Conservation (phyloP, 179 eudicot species). For the Monotropa hypopitys region DNA sequence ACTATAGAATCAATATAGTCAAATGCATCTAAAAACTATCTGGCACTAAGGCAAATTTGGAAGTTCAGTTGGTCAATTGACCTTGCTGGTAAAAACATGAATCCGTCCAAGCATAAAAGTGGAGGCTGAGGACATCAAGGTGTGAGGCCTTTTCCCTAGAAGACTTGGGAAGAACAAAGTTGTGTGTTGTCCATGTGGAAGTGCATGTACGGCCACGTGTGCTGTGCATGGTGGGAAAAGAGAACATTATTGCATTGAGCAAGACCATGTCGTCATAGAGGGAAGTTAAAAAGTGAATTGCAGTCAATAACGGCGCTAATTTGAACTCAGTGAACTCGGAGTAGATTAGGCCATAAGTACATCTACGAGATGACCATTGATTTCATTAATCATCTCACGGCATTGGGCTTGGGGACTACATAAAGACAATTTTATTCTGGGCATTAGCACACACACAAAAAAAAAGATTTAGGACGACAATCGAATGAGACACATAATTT, state of each 20-base stretch:
- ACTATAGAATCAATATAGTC: background rate
- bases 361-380: background rate
- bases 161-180: background rate
- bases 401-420: background rate
- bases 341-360: background rate
- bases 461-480: background rate
- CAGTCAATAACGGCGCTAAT: background rate
- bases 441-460: background rate
- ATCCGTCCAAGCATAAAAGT: background rate
- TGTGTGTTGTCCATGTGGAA: background rate
- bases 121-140: background rate
- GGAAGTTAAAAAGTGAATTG: background rate
- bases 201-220: background rate
- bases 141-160: background rate
- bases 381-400: background rate
- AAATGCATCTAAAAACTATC: background rate
- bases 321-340: background rate
- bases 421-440: background rate
- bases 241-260: background rate
- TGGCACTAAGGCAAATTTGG: background rate
- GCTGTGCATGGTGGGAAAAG: background rate
- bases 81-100: background rate
- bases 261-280: background rate
- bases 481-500: background rate
- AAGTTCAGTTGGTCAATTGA: background rate